Conservation (phyloP, 495 filamentous ascomycete species). For the Chaetomium fimeti region DNA sequence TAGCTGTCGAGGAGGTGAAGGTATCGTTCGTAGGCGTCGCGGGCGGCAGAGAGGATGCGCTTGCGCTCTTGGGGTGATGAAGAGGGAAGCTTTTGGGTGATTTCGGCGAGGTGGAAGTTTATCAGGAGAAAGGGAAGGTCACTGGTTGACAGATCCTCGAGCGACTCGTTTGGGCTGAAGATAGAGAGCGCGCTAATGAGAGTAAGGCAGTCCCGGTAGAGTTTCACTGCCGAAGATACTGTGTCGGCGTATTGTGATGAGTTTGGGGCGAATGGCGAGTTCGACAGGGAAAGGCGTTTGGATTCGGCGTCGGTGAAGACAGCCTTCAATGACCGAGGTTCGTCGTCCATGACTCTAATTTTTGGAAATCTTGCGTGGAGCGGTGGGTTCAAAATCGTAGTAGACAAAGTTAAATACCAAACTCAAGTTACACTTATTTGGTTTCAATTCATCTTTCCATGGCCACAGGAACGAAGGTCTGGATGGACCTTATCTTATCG, state of each 20-base stretch:
- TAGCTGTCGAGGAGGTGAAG: slow-evolving; percentile 75
- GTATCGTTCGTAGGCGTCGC: slow-evolving; percentile 71
- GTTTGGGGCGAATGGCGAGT: slow-evolving; percentile 45
- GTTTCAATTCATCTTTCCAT: not conserved
- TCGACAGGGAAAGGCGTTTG: slow-evolving; percentile 40
- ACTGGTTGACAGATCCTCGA: slow-evolving; percentile 84
- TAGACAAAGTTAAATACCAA: not conserved
- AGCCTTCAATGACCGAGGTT: slow-evolving; percentile 45
- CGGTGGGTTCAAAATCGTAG: not conserved
- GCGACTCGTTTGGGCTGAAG: slow-evolving; percentile 85
- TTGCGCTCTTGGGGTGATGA: slow-evolving; percentile 61
- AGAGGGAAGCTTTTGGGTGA: slow-evolving; percentile 48
- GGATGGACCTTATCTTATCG: not conserved
- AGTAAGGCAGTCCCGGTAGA: slow-evolving; percentile 69
- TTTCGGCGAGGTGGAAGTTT: slow-evolving; percentile 37
- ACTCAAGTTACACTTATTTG: too few relatives aligned
- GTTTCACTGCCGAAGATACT: slow-evolving; percentile 61
- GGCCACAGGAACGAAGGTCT: not conserved
- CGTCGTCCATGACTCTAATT: slow-evolving; percentile 25
- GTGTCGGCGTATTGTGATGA: slow-evolving; percentile 63
- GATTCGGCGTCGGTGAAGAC: slow-evolving; percentile 57
- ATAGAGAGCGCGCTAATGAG: slow-evolving; percentile 69
- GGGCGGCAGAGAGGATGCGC: slow-evolving; percentile 57
- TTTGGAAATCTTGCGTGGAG: not conserved
- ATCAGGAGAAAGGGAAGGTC: slow-evolving; percentile 67